Base-by-base conservation (phyloP, 2,329 filamentous ascomycete genomes). In the Penicillium polonicum region DNA sequence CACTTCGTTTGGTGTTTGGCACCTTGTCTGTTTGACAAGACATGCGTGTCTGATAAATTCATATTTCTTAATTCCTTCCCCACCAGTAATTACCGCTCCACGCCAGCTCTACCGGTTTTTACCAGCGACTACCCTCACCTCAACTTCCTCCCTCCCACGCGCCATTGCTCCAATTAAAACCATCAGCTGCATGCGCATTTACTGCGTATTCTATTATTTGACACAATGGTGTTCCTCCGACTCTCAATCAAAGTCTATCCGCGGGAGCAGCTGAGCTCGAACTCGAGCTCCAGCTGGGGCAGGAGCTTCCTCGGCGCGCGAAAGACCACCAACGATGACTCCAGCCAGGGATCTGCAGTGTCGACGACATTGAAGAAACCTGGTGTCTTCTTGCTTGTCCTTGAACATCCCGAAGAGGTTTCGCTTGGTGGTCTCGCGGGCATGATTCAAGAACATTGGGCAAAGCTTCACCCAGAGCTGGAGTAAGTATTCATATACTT, bases 171-270 rank as follows among this genome's bases (percentile, higher is more conserved):
- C 12, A 27, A 17, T 10, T 17, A 13, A 29, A 17, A 17, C 31
- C 5, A 17, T n/a, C 8, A 15, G 7, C 17, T 21, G 9, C 19
- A 15, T 39, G 23, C 15, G 10, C 2, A 13, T 23, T n/a, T 6
- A 21, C 35, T 21, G 5, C 17, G 0, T 29, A 31, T n/a, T n/a
- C 0, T 5, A 5, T 8, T 1, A 17, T 23, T 35, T 21, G 21
- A 19, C 13, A 21, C 7, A 21, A 75, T 76, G 72, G 72, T 76
- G 44, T 67, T 73, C 33, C 64, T 76, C 19, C 72, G 73, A n/a
- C 65, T 76, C 4, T 68, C 70, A 17, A 68, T 75, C 29, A 72
- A 73, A 60, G 65, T 76, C 53, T 69, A 55, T 38, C 70, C 72
- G 3, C 65, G 61, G 42, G 69, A 70, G 44, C 66, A 65, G 54